These are phyloP conservation scores for Xylariaceae sp. DNA, from an alignment of 2,329 filamentous ascomycete genomes.

Conservation along the genomic window DNA sequence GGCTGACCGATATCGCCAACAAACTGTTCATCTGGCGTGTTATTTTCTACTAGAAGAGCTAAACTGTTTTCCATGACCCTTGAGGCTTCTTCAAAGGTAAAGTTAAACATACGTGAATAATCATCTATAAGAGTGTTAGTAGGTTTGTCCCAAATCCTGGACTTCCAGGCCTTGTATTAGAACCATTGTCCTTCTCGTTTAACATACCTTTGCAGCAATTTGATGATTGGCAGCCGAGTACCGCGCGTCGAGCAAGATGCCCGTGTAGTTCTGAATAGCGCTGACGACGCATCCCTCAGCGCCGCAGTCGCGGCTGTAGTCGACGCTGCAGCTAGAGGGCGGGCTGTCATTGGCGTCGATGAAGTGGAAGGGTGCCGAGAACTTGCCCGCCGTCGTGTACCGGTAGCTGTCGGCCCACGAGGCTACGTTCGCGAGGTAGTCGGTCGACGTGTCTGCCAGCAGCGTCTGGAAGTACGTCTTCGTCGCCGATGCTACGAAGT, in stretches of 20 bases:
- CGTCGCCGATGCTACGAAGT: constrained; percentile 52
- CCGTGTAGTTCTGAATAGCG: constrained; percentile 51
- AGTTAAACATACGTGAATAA: constrained; percentile 42
- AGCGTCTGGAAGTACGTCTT: constrained; percentile 50
- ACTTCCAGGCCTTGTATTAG: too few species aligned
- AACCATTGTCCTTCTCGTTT: constrained; percentile 24
- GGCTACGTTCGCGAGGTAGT: constrained; percentile 56
- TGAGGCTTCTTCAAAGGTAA: background rate
- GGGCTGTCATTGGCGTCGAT: constrained; percentile 70
- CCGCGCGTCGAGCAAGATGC: constrained; percentile 35
- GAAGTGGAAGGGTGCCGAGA: constrained; percentile 55
- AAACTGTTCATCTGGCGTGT: constrained; percentile 42
- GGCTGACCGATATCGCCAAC: constrained; percentile 63
- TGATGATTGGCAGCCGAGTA: constrained; percentile 37
- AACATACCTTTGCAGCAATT: constrained; percentile 47
- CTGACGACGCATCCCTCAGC: constrained; percentile 65
- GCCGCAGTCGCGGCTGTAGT: constrained; percentile 66
- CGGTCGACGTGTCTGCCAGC: constrained; percentile 50
- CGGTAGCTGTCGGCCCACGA: constrained; percentile 58
- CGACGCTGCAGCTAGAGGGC: constrained; percentile 61
- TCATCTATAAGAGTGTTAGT: constrained; percentile 33
- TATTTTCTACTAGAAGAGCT: background rate
- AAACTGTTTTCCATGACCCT: background rate
- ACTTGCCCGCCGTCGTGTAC: constrained; percentile 52
- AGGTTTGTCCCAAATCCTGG: too few species aligned